Percentiles rank a stretch among this genome's conserved stretches.
These are phyloP conservation scores for Sextonia rubra DNA, from an alignment of 164 flowering plant genomes.

Conservation along the genomic window DNA sequence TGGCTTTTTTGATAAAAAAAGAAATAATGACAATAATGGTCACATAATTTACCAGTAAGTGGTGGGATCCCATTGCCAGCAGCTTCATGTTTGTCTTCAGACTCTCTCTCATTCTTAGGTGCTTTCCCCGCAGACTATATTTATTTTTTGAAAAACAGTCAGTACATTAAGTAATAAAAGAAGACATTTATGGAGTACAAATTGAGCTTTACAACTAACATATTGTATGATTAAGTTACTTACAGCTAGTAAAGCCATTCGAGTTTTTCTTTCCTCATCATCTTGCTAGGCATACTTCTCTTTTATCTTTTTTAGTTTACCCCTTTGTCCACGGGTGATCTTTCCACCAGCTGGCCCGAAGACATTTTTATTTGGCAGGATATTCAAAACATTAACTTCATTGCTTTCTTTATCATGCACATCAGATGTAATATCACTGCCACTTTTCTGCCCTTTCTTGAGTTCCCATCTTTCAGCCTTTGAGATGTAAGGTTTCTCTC, in stretches of 20 bases:
- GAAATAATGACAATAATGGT: no score
- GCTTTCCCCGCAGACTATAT: slow-evolving; percentile 69
- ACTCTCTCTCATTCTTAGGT: slow-evolving; percentile 32
- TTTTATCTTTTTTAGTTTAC: slow-evolving; percentile 90
- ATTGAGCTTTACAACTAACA: not conserved
- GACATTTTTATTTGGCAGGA: slow-evolving; percentile 29
- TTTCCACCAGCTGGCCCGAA: slow-evolving; percentile 46
- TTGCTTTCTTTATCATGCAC: slow-evolving; percentile 34
- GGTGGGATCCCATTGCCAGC: slow-evolving; percentile 25
- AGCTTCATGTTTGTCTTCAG: slow-evolving; percentile 24
- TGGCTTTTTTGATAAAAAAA: no score
- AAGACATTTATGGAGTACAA: not conserved
- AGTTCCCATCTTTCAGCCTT: slow-evolving; percentile 87
- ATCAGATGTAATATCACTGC: slow-evolving; percentile 18
- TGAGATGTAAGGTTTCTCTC: slow-evolving; percentile 74
- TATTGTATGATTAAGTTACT: slow-evolving; percentile 27
- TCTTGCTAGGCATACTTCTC: slow-evolving; percentile 95
- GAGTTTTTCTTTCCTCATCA: slow-evolving; percentile 83
- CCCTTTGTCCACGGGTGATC: slow-evolving; percentile 71
- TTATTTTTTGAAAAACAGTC: slow-evolving; percentile 12
- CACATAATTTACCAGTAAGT: slow-evolving; percentile 42
- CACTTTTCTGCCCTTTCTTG: slow-evolving; percentile 61
- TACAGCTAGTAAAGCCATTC: slow-evolving; percentile 90
- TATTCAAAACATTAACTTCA: slow-evolving; percentile 19
- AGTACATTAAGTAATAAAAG: not conserved